Evolutionary conservation across 257 asterid species (phyloP).

Genomic region (Cinchona pubescens): DNA sequence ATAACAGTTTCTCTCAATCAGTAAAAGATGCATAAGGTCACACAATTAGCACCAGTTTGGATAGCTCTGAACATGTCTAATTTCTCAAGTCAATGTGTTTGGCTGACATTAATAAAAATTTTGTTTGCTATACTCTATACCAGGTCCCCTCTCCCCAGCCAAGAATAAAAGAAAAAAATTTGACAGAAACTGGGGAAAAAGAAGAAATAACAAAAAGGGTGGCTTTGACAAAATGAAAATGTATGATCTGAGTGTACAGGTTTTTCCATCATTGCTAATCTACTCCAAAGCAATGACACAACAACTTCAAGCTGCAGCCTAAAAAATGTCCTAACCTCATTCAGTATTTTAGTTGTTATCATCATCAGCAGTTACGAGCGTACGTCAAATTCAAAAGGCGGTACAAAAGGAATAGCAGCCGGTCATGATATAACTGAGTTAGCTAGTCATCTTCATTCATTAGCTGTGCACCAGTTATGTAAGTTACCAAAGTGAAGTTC

Average conservation of each 20-base stretch:
- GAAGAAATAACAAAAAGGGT: background rate
- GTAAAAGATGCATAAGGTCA: background rate
- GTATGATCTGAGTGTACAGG: background rate
- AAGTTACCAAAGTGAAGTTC: background rate
- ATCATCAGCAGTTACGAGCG: background rate
- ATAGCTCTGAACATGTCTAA: background rate
- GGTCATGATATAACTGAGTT: background rate
- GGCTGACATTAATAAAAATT: background rate
- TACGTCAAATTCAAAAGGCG: background rate
- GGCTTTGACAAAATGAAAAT: background rate
- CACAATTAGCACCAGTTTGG: background rate
- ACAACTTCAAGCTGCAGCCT: background rate
- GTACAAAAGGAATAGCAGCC: background rate
- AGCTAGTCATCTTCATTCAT: background rate
- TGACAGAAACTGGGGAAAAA: background rate
- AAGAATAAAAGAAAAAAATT: background rate
- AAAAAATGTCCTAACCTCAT: background rate
- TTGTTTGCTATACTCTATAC: background rate
- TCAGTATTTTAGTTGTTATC: background rate
- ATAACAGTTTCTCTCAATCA: background rate
- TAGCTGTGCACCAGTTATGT: background rate
- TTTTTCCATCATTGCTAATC: background rate
- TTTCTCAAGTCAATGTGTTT: background rate
- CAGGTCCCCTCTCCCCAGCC: background rate
- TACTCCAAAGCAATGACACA: background rate